Evolutionary conservation across 2,329 filamentous ascomycete species (phyloP), one percentile per base, ranked within the genome.

Genomic region (Penicillium sclerotigenum): DNA sequence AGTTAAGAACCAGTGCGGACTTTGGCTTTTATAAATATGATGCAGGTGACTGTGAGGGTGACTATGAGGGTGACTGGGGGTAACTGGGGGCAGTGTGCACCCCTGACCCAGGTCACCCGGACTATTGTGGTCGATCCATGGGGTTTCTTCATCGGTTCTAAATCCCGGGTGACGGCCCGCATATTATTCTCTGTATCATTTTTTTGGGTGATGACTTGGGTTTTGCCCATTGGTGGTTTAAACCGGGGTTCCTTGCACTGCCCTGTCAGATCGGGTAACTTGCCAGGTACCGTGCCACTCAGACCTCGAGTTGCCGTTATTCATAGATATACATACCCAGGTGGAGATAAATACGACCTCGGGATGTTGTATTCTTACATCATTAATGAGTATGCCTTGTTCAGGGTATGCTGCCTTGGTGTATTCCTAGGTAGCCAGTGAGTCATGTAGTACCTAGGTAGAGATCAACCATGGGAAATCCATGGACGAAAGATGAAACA

Each of bases 51-150:
- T 50, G 10, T 50, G 10, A 7, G 28, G 47, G n/a, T n/a, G n/a
- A n/a, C n/a, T n/a, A n/a, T 9, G 18, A 18, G 41, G 6, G 18
- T 57, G 37, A 37, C 42, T 42, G 31, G 20, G 26, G 24, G 24
- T 14, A 34, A 34, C 22, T 42, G 14, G 50, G 50, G n/a, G 36
- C 47, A 50, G 47, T 54, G 52, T 50, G 31, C 16, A 33, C 52
- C 53, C 40, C 54, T 56, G 54, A 56, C 49, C 49, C 49, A 53
- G 18, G 54, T 56, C 54, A 56, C 18, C 54, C 37, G 54, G 40
- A 46, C 52, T 34, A 28, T 36, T 29, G 13, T 20, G 9, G 16
- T 41, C 38, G 52, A 54, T 49, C 47, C 47, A 45, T 50, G 41
- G 40, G 26, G 34, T 46, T 52, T 56, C 13, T 33, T 14, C 47